Base-by-base conservation (phyloP, 176 grass and related monocot genomes). In the Paspalum notatum region DNA sequence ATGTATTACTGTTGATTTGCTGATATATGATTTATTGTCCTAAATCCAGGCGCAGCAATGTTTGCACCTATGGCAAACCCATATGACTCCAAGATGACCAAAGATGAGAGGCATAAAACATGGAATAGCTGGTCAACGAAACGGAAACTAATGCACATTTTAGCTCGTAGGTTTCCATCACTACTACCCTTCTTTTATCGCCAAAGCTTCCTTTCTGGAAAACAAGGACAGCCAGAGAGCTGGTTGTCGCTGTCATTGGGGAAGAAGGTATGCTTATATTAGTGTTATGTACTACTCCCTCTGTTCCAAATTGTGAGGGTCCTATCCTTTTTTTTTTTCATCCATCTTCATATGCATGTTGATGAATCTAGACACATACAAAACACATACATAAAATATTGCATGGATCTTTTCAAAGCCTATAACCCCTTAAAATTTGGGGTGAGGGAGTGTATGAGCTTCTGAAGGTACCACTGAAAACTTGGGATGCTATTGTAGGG, bases 1-100 rank as follows among this genome's bases (percentile, higher is more conserved):
- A 43, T 44, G 12, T 82, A 42, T 8, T 42, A 21, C 20, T 22
- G 21, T 67, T 79, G 20, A 3, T 67, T 13, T 49, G 9, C 4
- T 75, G 46, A 45, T 70, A 58, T 27, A 17, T 67, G 54, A 9
- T 65, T 59, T 56, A 20, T 68, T 88, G 7, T 62, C 17, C 42
- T 78, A 44, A 43, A 84, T 83, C 40, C 83, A 99, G 96, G 93
- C 76, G 93, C 88, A 87, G 92, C 90, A 48, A 84, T 99, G 92
- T 95, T 99, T 50, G 92, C 96, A 59, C 90, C 96, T 91, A 86
- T 95, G 84, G 88, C 75, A 48, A 99, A 99, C 88, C 96, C 89
- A 71, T 99, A 99, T 43, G 96, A 99, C 73, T 80, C 72, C 18
- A 93, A 82, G 82, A 89, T 99, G 92, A 91, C 80, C 62, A 99